These are phyloP conservation scores for Diplotaxis tenuifolia DNA, from an alignment of 345 rosid genomes.

Conservation along the genomic window DNA sequence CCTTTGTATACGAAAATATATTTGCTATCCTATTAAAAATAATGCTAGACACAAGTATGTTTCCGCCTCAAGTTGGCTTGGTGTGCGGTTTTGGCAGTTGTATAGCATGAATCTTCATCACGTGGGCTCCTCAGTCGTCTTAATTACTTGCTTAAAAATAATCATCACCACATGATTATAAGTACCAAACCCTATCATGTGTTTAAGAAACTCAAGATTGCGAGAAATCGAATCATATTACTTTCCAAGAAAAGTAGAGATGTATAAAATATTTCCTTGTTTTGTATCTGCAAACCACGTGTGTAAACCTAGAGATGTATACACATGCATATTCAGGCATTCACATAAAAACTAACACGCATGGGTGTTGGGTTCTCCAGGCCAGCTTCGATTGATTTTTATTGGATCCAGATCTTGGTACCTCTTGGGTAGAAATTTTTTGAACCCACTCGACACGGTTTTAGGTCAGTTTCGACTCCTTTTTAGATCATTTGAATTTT, in stretches of 20 bases:
- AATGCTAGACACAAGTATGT: slow-evolving; percentile 24
- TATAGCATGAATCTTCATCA: slow-evolving; percentile 16
- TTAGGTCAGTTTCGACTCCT: no score
- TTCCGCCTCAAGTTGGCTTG: slow-evolving; percentile 18
- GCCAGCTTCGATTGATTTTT: no score
- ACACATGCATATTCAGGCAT: background rate
- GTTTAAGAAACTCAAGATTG: background rate
- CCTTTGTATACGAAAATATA: background rate
- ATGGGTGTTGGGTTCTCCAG: no score
- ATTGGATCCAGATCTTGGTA: no score
- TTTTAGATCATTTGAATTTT: background rate
- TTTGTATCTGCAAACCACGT: background rate
- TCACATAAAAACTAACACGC: no score
- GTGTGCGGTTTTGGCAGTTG: slow-evolving; percentile 20
- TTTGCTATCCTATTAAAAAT: background rate
- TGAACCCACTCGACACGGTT: no score
- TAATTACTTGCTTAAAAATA: background rate
- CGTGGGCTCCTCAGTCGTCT: slow-evolving; percentile 18
- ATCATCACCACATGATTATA: background rate
- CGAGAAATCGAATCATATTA: background rate
- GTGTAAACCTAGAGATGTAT: background rate
- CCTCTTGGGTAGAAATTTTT: no score
- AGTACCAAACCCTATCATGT: background rate
- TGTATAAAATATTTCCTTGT: background rate
- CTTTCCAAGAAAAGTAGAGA: background rate